phyloP scores from a whole-genome alignment of 352 stramenopile genomes.

The Phytophthora parvispora region DNA sequence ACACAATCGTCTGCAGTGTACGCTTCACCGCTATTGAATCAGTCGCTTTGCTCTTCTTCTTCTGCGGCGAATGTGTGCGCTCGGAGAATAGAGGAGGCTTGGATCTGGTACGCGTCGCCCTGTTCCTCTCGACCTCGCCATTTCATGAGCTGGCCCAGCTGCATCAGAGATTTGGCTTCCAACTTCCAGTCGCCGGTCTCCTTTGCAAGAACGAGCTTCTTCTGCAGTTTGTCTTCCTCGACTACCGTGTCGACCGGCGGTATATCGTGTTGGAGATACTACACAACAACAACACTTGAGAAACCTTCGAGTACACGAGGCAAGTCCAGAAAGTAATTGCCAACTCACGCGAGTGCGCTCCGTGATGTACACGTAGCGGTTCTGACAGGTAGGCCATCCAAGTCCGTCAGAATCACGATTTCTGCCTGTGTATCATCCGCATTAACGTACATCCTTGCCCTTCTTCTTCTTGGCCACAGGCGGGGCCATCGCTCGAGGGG shows the following conservation, averaged over 20 bases:
- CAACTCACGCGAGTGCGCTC: slow-evolving; percentile 67
- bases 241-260: slow-evolving; percentile 76
- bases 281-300: background rate
- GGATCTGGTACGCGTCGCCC: slow-evolving; percentile 58
- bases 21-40: too few relatives aligned
- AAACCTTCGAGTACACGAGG: background rate
- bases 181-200: slow-evolving; percentile 66
- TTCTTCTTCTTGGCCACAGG: slow-evolving; percentile 31
- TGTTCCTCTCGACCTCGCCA: slow-evolving; percentile 65
- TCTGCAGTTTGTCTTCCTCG: slow-evolving; percentile 77
- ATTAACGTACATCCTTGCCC: slow-evolving; percentile 31
- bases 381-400: slow-evolving; percentile 30
- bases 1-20: too few relatives aligned
- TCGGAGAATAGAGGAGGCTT: slow-evolving; percentile 64
- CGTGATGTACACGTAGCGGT: slow-evolving; percentile 82
- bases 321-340: background rate
- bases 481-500: slow-evolving; percentile 2
- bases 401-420: background rate
- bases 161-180: slow-evolving; percentile 69
- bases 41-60: slow-evolving; percentile 26
- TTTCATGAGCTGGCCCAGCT: slow-evolving; percentile 83
- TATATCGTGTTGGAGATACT: slow-evolving; percentile 81
- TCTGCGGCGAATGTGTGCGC: slow-evolving; percentile 61
- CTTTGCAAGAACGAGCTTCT: slow-evolving; percentile 56
- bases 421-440: background rate